phyloP scores from a whole-genome alignment of 169 alveolate genomes.

The Plasmodium vivax region DNA sequence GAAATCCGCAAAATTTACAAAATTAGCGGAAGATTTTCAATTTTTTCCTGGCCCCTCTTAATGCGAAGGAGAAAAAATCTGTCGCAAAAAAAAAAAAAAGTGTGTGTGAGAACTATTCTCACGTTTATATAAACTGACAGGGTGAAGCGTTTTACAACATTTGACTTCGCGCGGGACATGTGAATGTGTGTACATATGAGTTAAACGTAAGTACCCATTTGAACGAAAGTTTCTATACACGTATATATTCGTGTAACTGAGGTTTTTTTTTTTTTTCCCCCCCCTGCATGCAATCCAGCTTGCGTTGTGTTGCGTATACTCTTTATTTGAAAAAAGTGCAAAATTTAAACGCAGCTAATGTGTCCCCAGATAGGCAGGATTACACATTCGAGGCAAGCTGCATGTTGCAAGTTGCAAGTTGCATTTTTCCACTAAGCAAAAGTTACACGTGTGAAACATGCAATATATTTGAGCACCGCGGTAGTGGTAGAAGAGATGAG shows the following conservation, averaged over 20 bases:
- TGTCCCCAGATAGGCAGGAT: background rate
- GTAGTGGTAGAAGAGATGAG: background rate
- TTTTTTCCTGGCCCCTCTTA: background rate
- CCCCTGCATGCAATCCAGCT: background rate
- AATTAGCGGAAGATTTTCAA: background rate
- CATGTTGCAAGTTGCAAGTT: background rate
- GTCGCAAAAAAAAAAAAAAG: background rate
- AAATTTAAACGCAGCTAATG: constrained; percentile 2
- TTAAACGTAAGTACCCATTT: background rate
- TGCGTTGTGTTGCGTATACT: background rate
- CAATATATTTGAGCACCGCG: background rate
- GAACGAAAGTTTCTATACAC: background rate
- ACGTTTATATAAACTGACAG: background rate
- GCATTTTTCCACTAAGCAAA: background rate
- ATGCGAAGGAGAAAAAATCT: constrained; percentile 10
- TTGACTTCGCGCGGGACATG: background rate
- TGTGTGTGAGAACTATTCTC: constrained; percentile 27
- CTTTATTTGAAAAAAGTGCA: background rate
- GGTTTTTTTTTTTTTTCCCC: background rate
- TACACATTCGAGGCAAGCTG: background rate
- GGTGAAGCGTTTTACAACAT: background rate
- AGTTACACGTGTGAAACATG: constrained; percentile 20
- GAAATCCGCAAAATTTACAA: background rate
- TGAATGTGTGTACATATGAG: background rate
- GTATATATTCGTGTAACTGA: background rate